Conservation (phyloP, 2,329 filamentous ascomycete species). For the Madurella fahalii region DNA sequence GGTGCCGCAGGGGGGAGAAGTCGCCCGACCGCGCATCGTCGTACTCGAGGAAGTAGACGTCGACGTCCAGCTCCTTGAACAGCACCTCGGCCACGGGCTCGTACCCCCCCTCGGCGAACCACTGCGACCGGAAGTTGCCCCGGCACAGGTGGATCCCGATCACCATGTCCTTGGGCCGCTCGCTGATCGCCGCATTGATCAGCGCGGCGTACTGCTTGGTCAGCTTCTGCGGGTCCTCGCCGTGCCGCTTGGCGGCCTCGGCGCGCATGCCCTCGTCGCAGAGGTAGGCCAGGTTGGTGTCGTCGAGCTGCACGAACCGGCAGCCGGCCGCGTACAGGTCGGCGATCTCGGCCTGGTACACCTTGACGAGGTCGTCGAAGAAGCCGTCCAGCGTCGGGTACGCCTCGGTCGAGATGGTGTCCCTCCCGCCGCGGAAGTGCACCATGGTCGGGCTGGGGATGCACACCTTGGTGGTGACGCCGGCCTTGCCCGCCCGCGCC, state of each 20-base stretch:
- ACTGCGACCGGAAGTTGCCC: slow-evolving; percentile 53
- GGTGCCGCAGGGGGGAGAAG: slow-evolving; percentile 50
- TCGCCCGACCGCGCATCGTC: slow-evolving; percentile 54
- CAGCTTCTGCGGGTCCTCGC: slow-evolving; percentile 45
- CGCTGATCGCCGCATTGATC: slow-evolving; percentile 51
- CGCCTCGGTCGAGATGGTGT: slow-evolving; percentile 47
- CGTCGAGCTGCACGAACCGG: slow-evolving; percentile 55
- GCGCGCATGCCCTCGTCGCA: slow-evolving; percentile 54
- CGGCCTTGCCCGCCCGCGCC: slow-evolving; percentile 33
- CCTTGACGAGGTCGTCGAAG: slow-evolving; percentile 52
- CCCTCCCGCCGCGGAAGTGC: slow-evolving; percentile 53
- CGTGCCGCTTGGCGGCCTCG: slow-evolving; percentile 48
- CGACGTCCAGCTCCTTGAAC: slow-evolving; percentile 53
- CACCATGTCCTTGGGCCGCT: slow-evolving; percentile 50
- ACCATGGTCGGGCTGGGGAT: slow-evolving; percentile 58
- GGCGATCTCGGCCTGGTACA: slow-evolving; percentile 52
- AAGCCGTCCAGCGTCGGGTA: slow-evolving; percentile 53
- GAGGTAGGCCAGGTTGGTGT: slow-evolving; percentile 57
- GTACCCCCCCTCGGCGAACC: slow-evolving; percentile 56
- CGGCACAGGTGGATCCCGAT: slow-evolving; percentile 55
- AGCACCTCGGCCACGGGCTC: slow-evolving; percentile 55
- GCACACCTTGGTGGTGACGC: slow-evolving; percentile 47
- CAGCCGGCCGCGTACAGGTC: slow-evolving; percentile 50
- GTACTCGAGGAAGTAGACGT: slow-evolving; percentile 58
- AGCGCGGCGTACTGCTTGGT: slow-evolving; percentile 50